phyloP scores from a whole-genome alignment of 1,139 yeast genomes.

The Scheffersomyces illinoinensis region DNA sequence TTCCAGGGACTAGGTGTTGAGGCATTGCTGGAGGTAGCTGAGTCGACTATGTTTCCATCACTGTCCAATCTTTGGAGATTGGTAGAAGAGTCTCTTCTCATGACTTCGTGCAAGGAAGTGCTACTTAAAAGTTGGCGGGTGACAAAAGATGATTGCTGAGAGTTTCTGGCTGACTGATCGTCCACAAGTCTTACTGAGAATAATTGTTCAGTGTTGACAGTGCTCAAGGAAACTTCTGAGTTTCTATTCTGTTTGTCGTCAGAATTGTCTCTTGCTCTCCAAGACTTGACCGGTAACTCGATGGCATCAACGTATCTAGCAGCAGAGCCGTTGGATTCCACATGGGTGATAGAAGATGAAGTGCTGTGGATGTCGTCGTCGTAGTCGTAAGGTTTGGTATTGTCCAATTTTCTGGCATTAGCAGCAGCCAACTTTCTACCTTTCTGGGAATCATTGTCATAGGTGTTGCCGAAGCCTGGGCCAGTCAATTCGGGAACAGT shows the following conservation, averaged over 20 bases:
- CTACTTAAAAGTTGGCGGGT: slow-evolving; percentile 27
- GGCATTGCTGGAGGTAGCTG: slow-evolving; percentile 14
- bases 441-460: slow-evolving; percentile 26
- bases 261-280: slow-evolving; percentile 61
- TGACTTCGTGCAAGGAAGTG: slow-evolving; percentile 28
- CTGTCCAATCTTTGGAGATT: slow-evolving; percentile 56
- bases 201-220: slow-evolving; percentile 83
- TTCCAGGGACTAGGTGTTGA: not conserved
- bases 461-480: slow-evolving; percentile 36
- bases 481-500: slow-evolving; percentile 35
- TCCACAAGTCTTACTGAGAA: slow-evolving; percentile 78
- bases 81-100: slow-evolving; percentile 38
- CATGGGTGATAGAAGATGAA: slow-evolving; percentile 40
- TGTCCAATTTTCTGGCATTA: slow-evolving; percentile 54
- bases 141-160: slow-evolving; percentile 26
- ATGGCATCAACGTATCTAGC: slow-evolving; percentile 33
- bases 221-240: slow-evolving; percentile 73
- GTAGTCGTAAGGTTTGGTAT: slow-evolving; percentile 20
- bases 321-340: slow-evolving; percentile 28
- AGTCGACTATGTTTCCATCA: slow-evolving; percentile 51
- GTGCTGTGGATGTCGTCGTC: slow-evolving; percentile 25
- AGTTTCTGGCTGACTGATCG: slow-evolving; percentile 39
- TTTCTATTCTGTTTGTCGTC: slow-evolving; percentile 32
- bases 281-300: slow-evolving; percentile 59
- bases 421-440: slow-evolving; percentile 50